Evolutionary conservation across 1,284 basidiomycete genomes (phyloP), one percentile per base, ranked within the genome.

Genomic region (Leccinum griseonigrum): DNA sequence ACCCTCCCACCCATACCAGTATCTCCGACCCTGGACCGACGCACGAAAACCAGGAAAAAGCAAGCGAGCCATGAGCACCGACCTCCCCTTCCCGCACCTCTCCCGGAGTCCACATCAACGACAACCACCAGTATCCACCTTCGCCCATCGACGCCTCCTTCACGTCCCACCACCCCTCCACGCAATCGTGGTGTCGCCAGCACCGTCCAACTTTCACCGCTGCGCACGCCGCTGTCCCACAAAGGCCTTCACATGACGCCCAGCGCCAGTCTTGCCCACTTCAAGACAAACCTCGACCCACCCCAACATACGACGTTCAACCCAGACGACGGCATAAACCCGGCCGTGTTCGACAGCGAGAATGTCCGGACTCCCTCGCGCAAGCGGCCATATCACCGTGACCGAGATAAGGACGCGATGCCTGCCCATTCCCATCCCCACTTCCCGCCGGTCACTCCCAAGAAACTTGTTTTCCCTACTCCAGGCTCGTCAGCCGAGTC

Each of bases 241-340:
- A 83, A 81, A 63, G 88, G 86, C 32, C 71, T 89, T 43, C 85
- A 87, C 64, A 86, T 86, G 84, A 85, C 84, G 64, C 86, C 86
- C 3, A 81, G 80, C 4, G 72, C 85, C 1, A 86, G 82, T 67
- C 78, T 86, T n/a, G 82, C 78, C 5, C 81, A 88, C 72, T 87
- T 85, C 70, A 88, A 87, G 67, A 81, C 80, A 2, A 75, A 87
- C 66, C 76, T 87, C 11, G 84, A 87, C 64, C 87, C 86, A 2
- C 86, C 86, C 3, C 83, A 81, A 11, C 69, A 77, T n/a, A 70
- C 77, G n/a, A 59, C 72, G 1, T 79, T 77, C 64, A 75, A 73
- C 58, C 75, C 64, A 38, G 71, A 76, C 13, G 70, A 73, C 1
- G 75, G 75, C 13, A 76, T 74, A 46, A 74, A 75, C n/a, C 76